These are phyloP conservation scores for Coniochaeta sp. DNA, from an alignment of 2,329 filamentous ascomycete genomes.

Conservation along the genomic window DNA sequence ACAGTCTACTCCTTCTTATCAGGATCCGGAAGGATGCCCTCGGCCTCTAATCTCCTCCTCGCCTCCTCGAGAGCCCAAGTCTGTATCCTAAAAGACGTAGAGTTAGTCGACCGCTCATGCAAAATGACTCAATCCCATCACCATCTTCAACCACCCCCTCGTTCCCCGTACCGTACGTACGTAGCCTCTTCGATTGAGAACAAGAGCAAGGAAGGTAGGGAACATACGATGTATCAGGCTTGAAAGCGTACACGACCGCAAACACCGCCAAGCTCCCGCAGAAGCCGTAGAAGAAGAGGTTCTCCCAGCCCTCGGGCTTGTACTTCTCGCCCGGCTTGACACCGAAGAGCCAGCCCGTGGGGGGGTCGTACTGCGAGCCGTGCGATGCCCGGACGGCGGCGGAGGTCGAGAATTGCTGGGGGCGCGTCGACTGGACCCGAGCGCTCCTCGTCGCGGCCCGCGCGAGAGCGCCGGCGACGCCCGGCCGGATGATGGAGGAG, in stretches of 20 bases:
- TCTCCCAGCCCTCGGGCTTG: slow-evolving; percentile 95
- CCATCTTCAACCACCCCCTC: not conserved
- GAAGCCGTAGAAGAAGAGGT: slow-evolving; percentile 76
- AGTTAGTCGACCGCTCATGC: slow-evolving; percentile 1
- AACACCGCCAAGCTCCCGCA: slow-evolving; percentile 68
- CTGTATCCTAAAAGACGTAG: slow-evolving; percentile 66
- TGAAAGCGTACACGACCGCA: slow-evolving; percentile 82
- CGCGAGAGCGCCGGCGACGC: not conserved
- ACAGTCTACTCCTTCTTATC: slow-evolving; percentile 35
- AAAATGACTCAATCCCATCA: slow-evolving; percentile 16
- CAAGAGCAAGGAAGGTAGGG: slow-evolving; percentile 6
- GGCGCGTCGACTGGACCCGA: not conserved
- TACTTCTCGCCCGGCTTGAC: slow-evolving; percentile 93
- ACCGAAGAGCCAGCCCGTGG: slow-evolving; percentile 86
- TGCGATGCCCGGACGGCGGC: slow-evolving; percentile 36
- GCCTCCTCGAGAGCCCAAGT: slow-evolving; percentile 99
- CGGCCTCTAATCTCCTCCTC: slow-evolving; percentile 85
- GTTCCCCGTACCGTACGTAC: too few relatives aligned
- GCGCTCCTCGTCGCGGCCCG: not conserved
- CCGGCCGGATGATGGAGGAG: not conserved
- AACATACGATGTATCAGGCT: slow-evolving; percentile 97
- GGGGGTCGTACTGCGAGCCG: slow-evolving; percentile 80
- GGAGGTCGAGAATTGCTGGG: not conserved
- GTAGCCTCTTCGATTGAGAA: too few relatives aligned
- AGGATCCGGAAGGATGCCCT: slow-evolving; percentile 84